Evolutionary conservation across 805 yeast genomes (phyloP), one percentile per base, ranked within the genome.

Genomic region (Metschnikowia reukaufii): DNA sequence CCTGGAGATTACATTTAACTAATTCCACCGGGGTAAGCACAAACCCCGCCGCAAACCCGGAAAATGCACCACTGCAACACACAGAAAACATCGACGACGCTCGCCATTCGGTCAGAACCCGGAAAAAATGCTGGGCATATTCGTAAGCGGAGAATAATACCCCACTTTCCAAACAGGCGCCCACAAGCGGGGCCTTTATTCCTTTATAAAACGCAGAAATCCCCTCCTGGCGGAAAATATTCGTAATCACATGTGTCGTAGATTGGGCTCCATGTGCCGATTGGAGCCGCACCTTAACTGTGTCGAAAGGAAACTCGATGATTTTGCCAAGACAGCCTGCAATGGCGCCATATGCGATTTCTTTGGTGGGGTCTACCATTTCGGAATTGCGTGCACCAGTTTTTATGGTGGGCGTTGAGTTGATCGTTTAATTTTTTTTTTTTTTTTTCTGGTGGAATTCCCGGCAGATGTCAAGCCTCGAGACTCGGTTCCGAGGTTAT

Each of bases 231-330:
- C 54, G 52, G 48, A 81, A 76, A 0, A 95, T 87, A 51, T 79
- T 70, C 35, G 56, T 59, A 36, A 91, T 79, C 62, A 94, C 85
- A 51, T 83, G 83, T 49, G 75, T 49, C 0, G 96, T 84, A 1
- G 88, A 82, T 4, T 68, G 62, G 9, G 30, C 12, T 7, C 44
- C 42, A 23, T 42, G 48, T 25, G 81, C 70, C 6, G 90, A 84
- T 59, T 88, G 94, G 1, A 92, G 72, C 48, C 97, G 74, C 3
- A 91, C 98, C 65, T 91, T 91, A 37, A 90, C 77, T 0, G 97
- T 92, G 59, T 91, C 98, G 55, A 91, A 89, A 0, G 98, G 98
- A 58, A 83, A 91, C 64, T 91, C 98, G 12, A 91, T 78, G 25
- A 86, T 57, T 62, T 91, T 92, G 1, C 96, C 97, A 4, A 82